phyloP scores from a whole-genome alignment of 257 asterid species.

The Voacanga thouarsii region DNA sequence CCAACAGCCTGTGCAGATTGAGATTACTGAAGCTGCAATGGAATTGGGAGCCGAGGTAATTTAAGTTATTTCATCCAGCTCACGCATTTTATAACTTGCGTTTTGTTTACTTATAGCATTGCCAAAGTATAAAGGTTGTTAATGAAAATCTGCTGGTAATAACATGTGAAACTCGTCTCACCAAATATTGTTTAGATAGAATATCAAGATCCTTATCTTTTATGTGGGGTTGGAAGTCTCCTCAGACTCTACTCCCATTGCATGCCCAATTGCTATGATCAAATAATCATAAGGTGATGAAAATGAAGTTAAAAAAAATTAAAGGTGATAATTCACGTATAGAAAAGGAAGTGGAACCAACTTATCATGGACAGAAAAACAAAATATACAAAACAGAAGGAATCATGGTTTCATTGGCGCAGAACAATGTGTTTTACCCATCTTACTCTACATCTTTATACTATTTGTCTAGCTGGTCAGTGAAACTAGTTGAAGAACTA shows the following conservation, averaged over 20 bases:
- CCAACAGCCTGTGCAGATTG: constrained; percentile 88
- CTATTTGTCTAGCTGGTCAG: too few species aligned
- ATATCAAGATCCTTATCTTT: too few species aligned
- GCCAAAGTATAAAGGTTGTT: not conserved
- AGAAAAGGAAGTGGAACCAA: too few species aligned
- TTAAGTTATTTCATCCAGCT: not conserved
- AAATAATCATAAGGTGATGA: too few species aligned
- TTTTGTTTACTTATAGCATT: not conserved
- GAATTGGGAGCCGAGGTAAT: constrained; percentile 81
- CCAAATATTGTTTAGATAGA: not conserved
- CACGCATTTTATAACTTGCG: not conserved
- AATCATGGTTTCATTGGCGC: too few species aligned
- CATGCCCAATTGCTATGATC: not conserved
- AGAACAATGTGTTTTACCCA: too few species aligned
- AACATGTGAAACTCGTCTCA: not conserved
- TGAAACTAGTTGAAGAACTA: too few species aligned
- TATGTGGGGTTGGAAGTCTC: not conserved
- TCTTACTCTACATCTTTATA: too few species aligned
- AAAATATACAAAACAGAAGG: too few species aligned
- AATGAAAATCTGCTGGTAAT: not conserved
- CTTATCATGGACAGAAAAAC: too few species aligned
- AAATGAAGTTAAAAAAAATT: too few species aligned
- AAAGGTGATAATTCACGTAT: too few species aligned
- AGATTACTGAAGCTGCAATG: constrained; percentile 97
- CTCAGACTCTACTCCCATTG: not conserved